These are phyloP conservation scores for Naumovozyma baii DNA, from an alignment of 805 yeast genomes.

Conservation along the genomic window DNA sequence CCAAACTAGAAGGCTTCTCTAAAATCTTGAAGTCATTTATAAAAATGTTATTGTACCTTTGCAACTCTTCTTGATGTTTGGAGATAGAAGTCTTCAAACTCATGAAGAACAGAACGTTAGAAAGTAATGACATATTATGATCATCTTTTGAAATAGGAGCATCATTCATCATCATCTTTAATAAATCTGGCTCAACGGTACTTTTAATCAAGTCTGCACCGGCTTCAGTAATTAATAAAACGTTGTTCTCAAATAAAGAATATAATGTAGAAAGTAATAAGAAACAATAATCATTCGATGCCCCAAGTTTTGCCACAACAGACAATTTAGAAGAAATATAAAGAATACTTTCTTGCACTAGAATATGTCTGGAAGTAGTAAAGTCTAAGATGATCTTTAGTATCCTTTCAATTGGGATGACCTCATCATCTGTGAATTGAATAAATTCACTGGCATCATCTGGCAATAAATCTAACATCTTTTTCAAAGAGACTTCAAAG, in stretches of 20 bases:
- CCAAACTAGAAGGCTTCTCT: conserved; percentile 23
- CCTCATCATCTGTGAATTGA: conserved; percentile 18
- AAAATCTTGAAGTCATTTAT: conserved; percentile 15
- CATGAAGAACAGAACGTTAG: conserved; percentile 30
- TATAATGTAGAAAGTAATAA: conserved; percentile 20
- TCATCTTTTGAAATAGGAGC: conserved; percentile 15
- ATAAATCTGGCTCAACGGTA: conserved; percentile 13
- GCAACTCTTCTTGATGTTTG: conserved; percentile 38
- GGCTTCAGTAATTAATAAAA: conserved; percentile 7
- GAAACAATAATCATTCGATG: conserved; percentile 20
- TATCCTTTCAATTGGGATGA: conserved; percentile 27
- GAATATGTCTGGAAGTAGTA: conserved; percentile 24
- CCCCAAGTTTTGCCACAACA: conserved; percentile 5
- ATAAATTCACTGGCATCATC: conserved; percentile 30
- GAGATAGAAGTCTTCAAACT: conserved; percentile 24
- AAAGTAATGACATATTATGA: conserved; percentile 18
- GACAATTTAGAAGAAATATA: conserved; percentile 14
- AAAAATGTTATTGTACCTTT: conserved; percentile 33
- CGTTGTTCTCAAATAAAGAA: conserved; percentile 21
- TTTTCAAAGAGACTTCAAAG: conserved; percentile 43
- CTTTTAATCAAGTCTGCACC: conserved; percentile 13
- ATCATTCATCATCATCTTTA: conserved; percentile 6
- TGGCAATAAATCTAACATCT: conserved; percentile 42
- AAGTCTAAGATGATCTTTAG: conserved; percentile 30
- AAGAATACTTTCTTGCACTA: conserved; percentile 23